Percentiles rank a stretch among this genome's conserved stretches.
Conservation (phyloP, 164 flowering plant species). For the Santalum album region DNA sequence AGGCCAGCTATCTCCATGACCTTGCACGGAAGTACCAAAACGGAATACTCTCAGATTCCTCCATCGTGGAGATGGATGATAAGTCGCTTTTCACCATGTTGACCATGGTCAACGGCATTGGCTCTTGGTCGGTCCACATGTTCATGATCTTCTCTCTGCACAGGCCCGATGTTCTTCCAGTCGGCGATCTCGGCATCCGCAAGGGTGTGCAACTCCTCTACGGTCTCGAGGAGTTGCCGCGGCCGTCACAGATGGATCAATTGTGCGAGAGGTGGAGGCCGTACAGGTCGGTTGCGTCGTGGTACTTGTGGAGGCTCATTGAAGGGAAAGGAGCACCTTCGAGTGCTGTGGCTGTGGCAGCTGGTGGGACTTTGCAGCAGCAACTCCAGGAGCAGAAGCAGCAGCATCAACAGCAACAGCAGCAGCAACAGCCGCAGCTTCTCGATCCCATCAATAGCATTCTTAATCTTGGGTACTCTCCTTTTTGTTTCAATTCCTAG, state of each 20-base stretch:
- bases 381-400: conserved; percentile 24
- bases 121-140: conserved; percentile 98
- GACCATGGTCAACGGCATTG: conserved; percentile 96
- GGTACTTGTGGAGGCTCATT: conserved; percentile 88
- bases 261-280: conserved; percentile 95
- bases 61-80: conserved; percentile 83
- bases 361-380: conserved; percentile 25
- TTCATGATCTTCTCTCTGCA: conserved; percentile 93
- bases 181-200: conserved; percentile 73
- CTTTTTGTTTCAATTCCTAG: neutral
- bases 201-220: conserved; percentile 79
- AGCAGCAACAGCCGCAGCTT: conserved; percentile 31
- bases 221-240: conserved; percentile 66
- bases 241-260: conserved; percentile 94
- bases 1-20: conserved; percentile 84
- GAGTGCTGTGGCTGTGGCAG: conserved; percentile 23
- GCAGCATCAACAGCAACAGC: conserved; percentile 30
- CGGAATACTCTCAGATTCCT: conserved; percentile 68
- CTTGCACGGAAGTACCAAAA: conserved; percentile 72
- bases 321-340: conserved; percentile 57
- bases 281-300: conserved; percentile 78
- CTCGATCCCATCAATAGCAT: conserved; percentile 61
- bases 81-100: conserved; percentile 85
- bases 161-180: conserved; percentile 90
- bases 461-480: conserved; percentile 51